A percentile compares a stretch with the other conserved stretches of the same genome.
phyloP scores from a whole-genome alignment of 495 filamentous ascomycete genomes.

The Evansstolkia leycettana region DNA sequence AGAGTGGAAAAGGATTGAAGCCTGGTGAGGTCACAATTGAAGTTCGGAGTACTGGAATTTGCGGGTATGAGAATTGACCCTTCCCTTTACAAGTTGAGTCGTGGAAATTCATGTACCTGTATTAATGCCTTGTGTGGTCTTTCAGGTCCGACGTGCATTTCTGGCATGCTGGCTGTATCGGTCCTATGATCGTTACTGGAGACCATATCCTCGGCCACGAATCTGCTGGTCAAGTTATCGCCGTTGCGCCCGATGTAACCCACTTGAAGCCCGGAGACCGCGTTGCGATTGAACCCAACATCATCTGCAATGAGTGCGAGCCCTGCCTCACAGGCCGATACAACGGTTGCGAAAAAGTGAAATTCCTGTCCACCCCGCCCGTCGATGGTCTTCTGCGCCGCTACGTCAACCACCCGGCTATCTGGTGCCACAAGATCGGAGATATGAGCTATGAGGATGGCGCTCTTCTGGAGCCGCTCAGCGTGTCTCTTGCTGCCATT shows the following conservation, averaged over 20 bases:
- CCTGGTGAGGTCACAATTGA: constrained; percentile 73
- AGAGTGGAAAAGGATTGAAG: constrained; percentile 56
- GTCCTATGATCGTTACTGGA: constrained; percentile 80
- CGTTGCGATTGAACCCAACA: constrained; percentile 82
- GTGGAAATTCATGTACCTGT: too few relatives aligned
- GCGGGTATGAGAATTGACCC: constrained; percentile 46
- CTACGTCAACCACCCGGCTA: constrained; percentile 85
- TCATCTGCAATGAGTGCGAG: constrained; percentile 80
- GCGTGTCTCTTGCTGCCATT: constrained; percentile 73
- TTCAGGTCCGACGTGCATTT: constrained; percentile 88
- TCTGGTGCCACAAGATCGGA: constrained; percentile 89
- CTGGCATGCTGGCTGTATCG: constrained; percentile 88
- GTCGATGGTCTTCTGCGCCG: constrained; percentile 78
- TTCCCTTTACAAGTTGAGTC: too few relatives aligned
- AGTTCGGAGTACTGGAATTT: constrained; percentile 86
- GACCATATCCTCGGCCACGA: constrained; percentile 90
- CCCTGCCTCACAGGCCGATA: constrained; percentile 84
- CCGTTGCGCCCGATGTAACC: constrained; percentile 65
- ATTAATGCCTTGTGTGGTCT: too few relatives aligned
- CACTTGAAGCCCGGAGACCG: constrained; percentile 68
- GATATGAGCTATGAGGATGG: constrained; percentile 83
- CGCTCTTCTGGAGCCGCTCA: constrained; percentile 75
- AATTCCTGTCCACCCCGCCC: constrained; percentile 80
- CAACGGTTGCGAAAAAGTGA: constrained; percentile 78
- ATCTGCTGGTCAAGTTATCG: constrained; percentile 73